These are phyloP conservation scores for Fibroporia radiculosa DNA, from an alignment of 768 basidiomycete species.

Conservation along the genomic window DNA sequence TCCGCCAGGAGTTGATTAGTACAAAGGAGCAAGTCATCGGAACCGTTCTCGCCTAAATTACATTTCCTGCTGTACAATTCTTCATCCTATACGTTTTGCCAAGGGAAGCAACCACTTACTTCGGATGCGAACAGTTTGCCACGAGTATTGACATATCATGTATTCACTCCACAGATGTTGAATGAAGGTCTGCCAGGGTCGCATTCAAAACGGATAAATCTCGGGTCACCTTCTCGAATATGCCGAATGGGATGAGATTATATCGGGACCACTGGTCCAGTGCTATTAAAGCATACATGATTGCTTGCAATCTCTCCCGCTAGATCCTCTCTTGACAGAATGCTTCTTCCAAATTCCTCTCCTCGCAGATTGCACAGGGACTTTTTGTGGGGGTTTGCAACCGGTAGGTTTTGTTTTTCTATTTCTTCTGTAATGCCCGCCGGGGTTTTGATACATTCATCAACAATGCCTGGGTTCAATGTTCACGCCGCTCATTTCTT, in stretches of 20 bases:
- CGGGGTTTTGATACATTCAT: background rate
- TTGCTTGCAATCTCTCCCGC: slow-evolving; percentile 13
- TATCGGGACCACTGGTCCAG: slow-evolving; percentile 16
- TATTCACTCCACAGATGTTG: slow-evolving; percentile 6
- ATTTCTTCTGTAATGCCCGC: too few relatives aligned
- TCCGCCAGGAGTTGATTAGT: too few relatives aligned
- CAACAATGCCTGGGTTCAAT: too few relatives aligned
- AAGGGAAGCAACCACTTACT: too few relatives aligned
- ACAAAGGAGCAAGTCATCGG: too few relatives aligned
- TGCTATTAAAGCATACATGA: slow-evolving; percentile 18
- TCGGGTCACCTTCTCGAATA: slow-evolving; percentile 32
- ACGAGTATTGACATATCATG: too few relatives aligned
- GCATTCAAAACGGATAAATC: slow-evolving; percentile 33
- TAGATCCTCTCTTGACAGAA: slow-evolving; percentile 24
- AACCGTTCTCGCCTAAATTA: too few relatives aligned
- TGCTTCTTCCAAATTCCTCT: slow-evolving; percentile 12
- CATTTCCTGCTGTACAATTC: background rate
- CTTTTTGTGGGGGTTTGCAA: slow-evolving; percentile 68
- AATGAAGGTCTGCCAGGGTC: too few relatives aligned
- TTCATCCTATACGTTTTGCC: background rate
- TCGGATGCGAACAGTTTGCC: too few relatives aligned
- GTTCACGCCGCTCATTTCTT: background rate
- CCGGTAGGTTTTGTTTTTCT: slow-evolving; percentile 35
- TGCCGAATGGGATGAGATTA: slow-evolving; percentile 29
- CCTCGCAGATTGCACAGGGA: slow-evolving; percentile 37